A percentile compares a stretch with the other conserved stretches of the same genome.
phyloP scores from a whole-genome alignment of 108 stramenopile species.

The Nitzschia putrida region DNA sequence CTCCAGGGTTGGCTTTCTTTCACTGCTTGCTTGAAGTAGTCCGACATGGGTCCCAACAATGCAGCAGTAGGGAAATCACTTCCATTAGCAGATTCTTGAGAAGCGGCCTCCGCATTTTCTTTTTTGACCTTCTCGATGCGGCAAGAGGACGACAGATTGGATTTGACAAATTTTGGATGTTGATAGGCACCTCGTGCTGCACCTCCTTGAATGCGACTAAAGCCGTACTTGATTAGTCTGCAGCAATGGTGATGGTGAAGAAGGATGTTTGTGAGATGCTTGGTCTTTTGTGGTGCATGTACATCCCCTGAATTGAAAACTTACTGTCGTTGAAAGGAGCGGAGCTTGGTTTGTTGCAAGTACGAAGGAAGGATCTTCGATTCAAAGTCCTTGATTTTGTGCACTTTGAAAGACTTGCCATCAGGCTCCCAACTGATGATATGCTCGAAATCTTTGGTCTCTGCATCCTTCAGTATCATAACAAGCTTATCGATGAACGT shows the following conservation, averaged over 20 bases:
- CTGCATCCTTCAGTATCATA: constrained; percentile 31
- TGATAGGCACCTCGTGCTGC: constrained; percentile 11
- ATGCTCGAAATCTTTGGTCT: constrained; percentile 7
- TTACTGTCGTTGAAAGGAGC: constrained; percentile 54
- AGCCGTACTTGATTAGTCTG: constrained; percentile 15
- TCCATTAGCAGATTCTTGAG: too few species aligned
- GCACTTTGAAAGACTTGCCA: constrained; percentile 30
- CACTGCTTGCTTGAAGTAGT: constrained; percentile 13
- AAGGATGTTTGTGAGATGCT: neutral
- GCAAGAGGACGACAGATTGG: neutral
- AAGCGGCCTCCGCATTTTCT: neutral
- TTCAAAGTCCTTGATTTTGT: constrained; percentile 43
- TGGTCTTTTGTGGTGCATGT: too few species aligned
- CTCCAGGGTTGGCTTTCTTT: constrained; percentile 6
- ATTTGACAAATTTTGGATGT: constrained; percentile 11
- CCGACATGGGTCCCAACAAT: constrained; percentile 7
- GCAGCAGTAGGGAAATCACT: neutral
- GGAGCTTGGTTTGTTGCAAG: constrained; percentile 43
- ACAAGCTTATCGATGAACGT: constrained; percentile 8
- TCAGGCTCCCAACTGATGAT: constrained; percentile 26
- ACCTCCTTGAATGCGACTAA: constrained; percentile 15
- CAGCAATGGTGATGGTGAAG: neutral
- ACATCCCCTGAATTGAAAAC: too few species aligned
- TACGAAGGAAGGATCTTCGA: constrained; percentile 38
- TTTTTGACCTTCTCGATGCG: constrained; percentile 9